A percentile compares a stretch with the other conserved stretches of the same genome.
These are phyloP conservation scores for Cadophora luteo-olivacea DNA, from an alignment of 2,329 filamentous ascomycete species.

Conservation along the genomic window DNA sequence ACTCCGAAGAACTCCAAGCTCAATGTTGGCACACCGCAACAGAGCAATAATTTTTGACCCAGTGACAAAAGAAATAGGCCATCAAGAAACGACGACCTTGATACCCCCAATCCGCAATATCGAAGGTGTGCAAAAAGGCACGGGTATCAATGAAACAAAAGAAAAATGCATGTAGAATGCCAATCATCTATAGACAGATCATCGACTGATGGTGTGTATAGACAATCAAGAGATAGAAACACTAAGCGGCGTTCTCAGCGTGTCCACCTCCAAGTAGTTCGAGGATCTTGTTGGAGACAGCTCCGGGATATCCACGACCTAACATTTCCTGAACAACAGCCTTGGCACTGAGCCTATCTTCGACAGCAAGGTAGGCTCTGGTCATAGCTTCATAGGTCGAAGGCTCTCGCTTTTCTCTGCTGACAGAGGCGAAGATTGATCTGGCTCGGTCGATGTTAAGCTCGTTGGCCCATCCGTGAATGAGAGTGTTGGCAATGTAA, in stretches of 20 bases:
- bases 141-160: conserved; percentile 43
- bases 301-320: conserved; percentile 85
- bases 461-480: conserved; percentile 92
- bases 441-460: conserved; percentile 81
- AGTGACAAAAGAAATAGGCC: conserved; percentile 28
- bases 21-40: conserved; percentile 42
- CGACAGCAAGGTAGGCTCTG: conserved; percentile 84
- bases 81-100: conserved; percentile 28
- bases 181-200: conserved; percentile 28
- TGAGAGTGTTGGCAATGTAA: conserved; percentile 98
- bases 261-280: conserved; percentile 76
- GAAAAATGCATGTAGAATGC: conserved; percentile 32
- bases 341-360: conserved; percentile 79
- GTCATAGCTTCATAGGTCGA: conserved; percentile 99
- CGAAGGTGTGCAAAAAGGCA: conserved; percentile 41
- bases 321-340: conserved; percentile 88
- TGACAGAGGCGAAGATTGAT: conserved; percentile 80
- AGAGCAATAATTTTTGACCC: conserved; percentile 36
- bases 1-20: conserved; percentile 40
- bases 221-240: conserved; percentile 28
- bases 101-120: conserved; percentile 37
- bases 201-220: conserved; percentile 25
- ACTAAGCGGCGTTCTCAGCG: conserved; percentile 34
- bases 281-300: conserved; percentile 91
- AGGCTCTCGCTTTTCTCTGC: conserved; percentile 82